These are phyloP conservation scores for Eimeria sp. DNA, from an alignment of 169 alveolate genomes.

Conservation along the genomic window DNA sequence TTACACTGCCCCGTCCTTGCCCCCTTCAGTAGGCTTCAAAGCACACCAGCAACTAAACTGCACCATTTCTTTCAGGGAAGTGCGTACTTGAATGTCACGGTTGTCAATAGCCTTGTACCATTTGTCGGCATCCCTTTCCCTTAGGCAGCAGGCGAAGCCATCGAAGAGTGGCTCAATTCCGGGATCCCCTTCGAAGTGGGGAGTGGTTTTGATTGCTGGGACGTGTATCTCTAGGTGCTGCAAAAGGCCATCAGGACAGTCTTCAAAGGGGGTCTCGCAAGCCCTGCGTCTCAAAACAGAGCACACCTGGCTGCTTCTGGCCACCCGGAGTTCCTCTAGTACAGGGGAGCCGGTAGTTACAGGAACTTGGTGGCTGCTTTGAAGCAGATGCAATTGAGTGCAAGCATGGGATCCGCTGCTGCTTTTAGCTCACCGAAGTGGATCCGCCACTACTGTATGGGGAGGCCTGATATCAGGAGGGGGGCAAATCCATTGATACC, in stretches of 20 bases:
- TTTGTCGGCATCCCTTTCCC: conserved; percentile 73
- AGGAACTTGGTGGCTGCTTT: background rate
- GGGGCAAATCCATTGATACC: conserved; percentile 77
- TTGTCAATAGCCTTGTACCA: conserved; percentile 86
- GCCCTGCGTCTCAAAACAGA: conserved; percentile 64
- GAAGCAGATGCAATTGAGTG: background rate
- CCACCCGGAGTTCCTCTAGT: background rate
- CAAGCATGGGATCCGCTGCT: background rate
- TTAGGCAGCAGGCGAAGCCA: conserved; percentile 84
- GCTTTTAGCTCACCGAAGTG: conserved; percentile 32
- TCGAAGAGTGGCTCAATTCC: conserved; percentile 77
- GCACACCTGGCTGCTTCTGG: background rate
- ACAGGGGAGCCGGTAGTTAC: background rate
- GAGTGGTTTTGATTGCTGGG: conserved; percentile 62
- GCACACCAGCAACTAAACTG: background rate
- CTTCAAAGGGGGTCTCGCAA: conserved; percentile 65
- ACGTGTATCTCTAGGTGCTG: conserved; percentile 50
- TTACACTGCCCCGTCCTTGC: background rate
- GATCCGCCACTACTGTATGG: conserved; percentile 78
- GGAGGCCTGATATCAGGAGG: conserved; percentile 75
- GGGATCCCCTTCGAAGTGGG: conserved; percentile 58
- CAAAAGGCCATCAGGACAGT: conserved; percentile 54
- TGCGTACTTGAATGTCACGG: conserved; percentile 80
- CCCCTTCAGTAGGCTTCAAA: background rate
- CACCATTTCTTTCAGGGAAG: background rate